Evolutionary conservation across 1,139 yeast genomes (phyloP).

Genomic region (Candida anutae): DNA sequence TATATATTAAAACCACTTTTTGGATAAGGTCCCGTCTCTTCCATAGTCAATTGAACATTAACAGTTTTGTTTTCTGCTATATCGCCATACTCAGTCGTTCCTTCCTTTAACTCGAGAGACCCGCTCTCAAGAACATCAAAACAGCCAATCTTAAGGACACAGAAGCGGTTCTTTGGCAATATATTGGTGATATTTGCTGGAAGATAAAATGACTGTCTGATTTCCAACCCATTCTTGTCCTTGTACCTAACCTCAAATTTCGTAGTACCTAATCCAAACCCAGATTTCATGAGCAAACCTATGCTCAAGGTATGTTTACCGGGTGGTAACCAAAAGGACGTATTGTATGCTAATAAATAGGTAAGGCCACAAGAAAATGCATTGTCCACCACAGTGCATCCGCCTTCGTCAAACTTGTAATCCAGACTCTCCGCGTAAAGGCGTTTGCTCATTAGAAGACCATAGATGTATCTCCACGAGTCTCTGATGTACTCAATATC

Average conservation of each 20-base stretch:
- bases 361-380: constrained; percentile 42
- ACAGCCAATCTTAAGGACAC: constrained; percentile 46
- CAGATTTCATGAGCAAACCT: constrained; percentile 45
- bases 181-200: constrained; percentile 53
- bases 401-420: constrained; percentile 45
- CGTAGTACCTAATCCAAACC: constrained; percentile 54
- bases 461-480: constrained; percentile 50
- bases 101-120: no score
- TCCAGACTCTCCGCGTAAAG: constrained; percentile 47
- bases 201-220: constrained; percentile 40
- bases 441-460: constrained; percentile 43
- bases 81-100: constrained; percentile 7
- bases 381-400: constrained; percentile 36
- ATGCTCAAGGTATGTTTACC: constrained; percentile 46
- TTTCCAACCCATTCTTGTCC: constrained; percentile 13
- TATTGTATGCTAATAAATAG: constrained; percentile 41
- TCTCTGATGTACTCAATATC: constrained; percentile 30
- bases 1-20: constrained; percentile 53
- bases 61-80: constrained; percentile 5
- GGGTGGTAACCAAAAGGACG: constrained; percentile 40
- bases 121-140: constrained; percentile 22
- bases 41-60: constrained; percentile 43
- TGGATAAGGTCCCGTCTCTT: constrained; percentile 50
- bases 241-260: constrained; percentile 38
- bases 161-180: constrained; percentile 45